Base-by-base conservation (phyloP, 805 yeast species). In the Starmerella potacharoeniae region DNA sequence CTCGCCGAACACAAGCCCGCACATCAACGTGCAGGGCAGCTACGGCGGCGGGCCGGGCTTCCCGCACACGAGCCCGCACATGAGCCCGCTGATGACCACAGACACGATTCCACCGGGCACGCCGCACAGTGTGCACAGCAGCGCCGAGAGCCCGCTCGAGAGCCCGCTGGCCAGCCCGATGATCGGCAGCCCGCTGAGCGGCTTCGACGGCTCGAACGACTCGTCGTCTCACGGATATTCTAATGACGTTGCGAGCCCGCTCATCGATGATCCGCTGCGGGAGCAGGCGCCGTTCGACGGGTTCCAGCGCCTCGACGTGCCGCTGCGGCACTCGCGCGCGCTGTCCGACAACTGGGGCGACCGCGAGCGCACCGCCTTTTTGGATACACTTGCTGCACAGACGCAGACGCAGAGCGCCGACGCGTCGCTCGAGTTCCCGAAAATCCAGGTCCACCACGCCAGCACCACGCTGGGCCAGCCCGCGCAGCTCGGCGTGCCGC, bases 271-370 rank as follows among this genome's bases (percentile, higher is more conserved):
- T 1, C 14, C 41, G 6, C n/a, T 36, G 6, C 35, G 37, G 10
- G 51, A 48, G 16, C 29, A 16, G 35, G 35, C 11, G 7, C 28
- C 34, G 35, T 48, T 48, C 28, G 43, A 34, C 16, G 33, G 31
- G 11, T 42, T 17, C 28, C 37, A 33, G 11, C 13, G 40, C 8
- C 40, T 52, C 29, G 33, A 34, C 31, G 55, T 53, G 31, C 55
- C 55, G 30, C 41, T 43, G 33, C 56, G 55, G 8, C 52, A 52
- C 30, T 43, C 53, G 17, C 60, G 62, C 9, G 60, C 62, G 22
- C 49, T 47, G 5, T 58, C 62, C 1, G 62, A 60, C 35, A 46
- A 57, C 5, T 56, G 62, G 62, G 43, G 44, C 9, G 28, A 48
- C 5, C 46, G 48, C 3, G 58, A 59, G 22, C 52, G 58, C 2